Evolutionary conservation across 345 rosid genomes (phyloP), one percentile per base, ranked within the genome.

Genomic region (Hibiscus mutabilis): DNA sequence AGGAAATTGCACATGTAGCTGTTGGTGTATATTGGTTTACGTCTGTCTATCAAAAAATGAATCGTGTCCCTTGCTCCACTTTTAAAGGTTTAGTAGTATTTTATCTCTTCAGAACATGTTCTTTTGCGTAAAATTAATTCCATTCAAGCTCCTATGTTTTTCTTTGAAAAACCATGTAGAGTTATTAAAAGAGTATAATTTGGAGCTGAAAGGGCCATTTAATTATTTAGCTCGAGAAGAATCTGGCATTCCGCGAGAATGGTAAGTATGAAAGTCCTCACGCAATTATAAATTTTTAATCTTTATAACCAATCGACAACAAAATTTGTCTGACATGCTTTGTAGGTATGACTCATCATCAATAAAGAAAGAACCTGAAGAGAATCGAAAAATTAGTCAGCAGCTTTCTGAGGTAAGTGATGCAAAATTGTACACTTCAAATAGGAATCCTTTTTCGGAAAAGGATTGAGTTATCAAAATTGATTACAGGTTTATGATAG

Each of bases 1-100:
- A 94, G 77, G 98, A 94, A 88, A 82, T 85, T 55, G 98, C 97
- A 58, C 98, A 91, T 83, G 98, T 91, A 40, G 96, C 97, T 37
- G 95, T 91, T 71, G 97, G 98, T 57, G 88, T 91, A 2, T 79
- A 87, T 75, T 91, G 97, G 97, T 94, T 91, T 79, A 83, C 83
- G 60, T 85, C 84, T 0, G 74, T 91, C 27, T 94, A 97, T 80
- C 86, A 15, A 76, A 88, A 83, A 81, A 69, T 91, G 91, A 81
- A 79, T 42, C 71, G 84, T 70, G 77, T 80, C 46, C 98, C 97
- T 69, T 87, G 84, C 78, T 83, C 95, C 52, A 85, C 96, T 37
- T 94, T 91, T 83, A 90, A 84, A 91, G 98, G 97, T 89, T 58
- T 64, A 9, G 47, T 55, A 25, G 37, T 44, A 47, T 51, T 72